These are phyloP conservation scores for Tubosaeta brunneosetosa DNA, from an alignment of 768 basidiomycete genomes.

Conservation along the genomic window DNA sequence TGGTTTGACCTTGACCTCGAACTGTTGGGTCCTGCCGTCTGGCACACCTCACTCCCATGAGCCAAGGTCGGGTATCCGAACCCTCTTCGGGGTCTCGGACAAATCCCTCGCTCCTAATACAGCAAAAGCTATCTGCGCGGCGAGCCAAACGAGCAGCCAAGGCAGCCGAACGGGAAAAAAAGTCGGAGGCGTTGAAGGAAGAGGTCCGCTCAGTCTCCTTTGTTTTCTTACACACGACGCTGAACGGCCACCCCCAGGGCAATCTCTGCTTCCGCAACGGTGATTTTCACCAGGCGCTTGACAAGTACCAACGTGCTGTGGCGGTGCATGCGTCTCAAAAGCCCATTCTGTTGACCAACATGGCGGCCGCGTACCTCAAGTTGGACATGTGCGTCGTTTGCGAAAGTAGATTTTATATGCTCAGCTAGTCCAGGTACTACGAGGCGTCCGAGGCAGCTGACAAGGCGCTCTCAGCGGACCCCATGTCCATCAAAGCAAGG, in stretches of 20 bases:
- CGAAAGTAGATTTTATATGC: not conserved
- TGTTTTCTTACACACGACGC: too few relatives aligned
- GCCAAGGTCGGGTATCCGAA: not conserved
- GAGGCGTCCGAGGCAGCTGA: conserved; percentile 29
- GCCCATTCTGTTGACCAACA: conserved; percentile 38
- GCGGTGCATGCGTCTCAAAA: conserved; percentile 30
- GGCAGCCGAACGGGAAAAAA: conserved; percentile 13
- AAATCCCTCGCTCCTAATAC: not conserved
- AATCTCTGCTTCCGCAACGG: conserved; percentile 38
- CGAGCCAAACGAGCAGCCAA: conserved; percentile 16
- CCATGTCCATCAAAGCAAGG: conserved; percentile 31
- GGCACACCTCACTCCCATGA: not conserved
- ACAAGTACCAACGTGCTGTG: conserved; percentile 39
- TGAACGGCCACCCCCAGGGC: conserved; percentile 30
- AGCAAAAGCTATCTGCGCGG: conserved; percentile 8
- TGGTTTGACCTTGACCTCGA: not conserved
- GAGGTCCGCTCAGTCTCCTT: conserved; percentile 15
- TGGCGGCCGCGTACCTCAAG: conserved; percentile 41
- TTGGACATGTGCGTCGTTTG: conserved; percentile 31
- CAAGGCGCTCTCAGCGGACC: conserved; percentile 27
- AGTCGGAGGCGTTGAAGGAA: conserved; percentile 28
- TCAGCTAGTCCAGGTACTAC: conserved; percentile 15
- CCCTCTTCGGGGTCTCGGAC: not conserved
- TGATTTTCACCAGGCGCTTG: conserved; percentile 35
- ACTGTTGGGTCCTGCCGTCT: not conserved